Conservation (phyloP, 495 filamentous ascomycete species). For the Thermochaetoides thermophila region DNA sequence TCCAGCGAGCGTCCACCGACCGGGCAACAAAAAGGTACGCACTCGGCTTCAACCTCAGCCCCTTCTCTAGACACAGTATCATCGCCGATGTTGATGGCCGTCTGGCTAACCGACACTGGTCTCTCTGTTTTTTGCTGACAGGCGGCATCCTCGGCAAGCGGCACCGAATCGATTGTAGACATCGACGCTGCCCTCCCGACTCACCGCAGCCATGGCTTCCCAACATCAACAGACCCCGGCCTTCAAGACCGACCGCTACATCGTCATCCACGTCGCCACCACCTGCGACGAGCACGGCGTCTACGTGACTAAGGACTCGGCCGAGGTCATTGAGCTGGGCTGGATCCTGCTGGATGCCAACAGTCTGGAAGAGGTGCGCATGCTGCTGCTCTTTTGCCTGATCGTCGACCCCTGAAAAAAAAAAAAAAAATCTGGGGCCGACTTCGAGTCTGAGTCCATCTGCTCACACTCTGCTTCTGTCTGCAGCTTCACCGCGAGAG, state of each 20-base stretch:
- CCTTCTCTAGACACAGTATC: not conserved
- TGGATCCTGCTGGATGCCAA: conserved; percentile 93
- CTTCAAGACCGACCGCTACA: conserved; percentile 76
- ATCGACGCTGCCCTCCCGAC: conserved; percentile 6
- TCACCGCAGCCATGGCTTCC: conserved; percentile 23
- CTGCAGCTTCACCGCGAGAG: conserved; percentile 80
- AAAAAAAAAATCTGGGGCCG: conserved; percentile 2
- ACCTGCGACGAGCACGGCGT: conserved; percentile 99
- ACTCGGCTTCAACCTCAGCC: too few relatives aligned
- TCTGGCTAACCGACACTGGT: conserved; percentile 2
- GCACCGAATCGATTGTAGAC: conserved; percentile 2
- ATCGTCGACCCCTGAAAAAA: conserved; percentile 7
- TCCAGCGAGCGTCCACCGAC: conserved; percentile 7
- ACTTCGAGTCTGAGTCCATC: conserved; percentile 2
- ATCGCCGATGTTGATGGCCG: not conserved
- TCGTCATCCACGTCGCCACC: conserved; percentile 95
- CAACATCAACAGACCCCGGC: conserved; percentile 31
- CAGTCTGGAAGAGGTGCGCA: conserved; percentile 71
- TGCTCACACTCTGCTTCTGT: conserved; percentile 5
- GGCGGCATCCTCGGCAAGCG: conserved; percentile 7
- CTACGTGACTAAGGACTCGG: conserved; percentile 97
- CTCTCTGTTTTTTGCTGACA: conserved; percentile 3
- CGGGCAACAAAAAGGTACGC: conserved; percentile 5
- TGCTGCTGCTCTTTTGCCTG: not conserved
- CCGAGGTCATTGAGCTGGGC: conserved; percentile 95